phyloP scores from a whole-genome alignment of 352 stramenopile species.

The Phytophthora sp. region DNA sequence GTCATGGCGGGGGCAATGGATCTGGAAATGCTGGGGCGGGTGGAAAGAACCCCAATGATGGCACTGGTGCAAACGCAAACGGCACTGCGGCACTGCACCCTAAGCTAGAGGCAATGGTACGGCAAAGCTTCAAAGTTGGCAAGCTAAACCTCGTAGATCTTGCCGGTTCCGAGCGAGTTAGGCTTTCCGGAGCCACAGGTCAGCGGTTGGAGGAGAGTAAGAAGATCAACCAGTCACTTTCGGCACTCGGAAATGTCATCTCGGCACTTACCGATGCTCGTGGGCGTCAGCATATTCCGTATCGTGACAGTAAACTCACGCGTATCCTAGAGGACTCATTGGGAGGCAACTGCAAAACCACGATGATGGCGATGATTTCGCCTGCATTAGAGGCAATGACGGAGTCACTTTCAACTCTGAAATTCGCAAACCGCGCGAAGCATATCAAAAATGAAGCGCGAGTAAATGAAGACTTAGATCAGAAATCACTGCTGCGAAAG shows the following conservation, averaged over 20 bases:
- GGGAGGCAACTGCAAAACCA: conserved; percentile 95
- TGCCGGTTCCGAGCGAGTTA: conserved; percentile 90
- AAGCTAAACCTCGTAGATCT: conserved; percentile 95
- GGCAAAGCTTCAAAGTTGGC: conserved; percentile 94
- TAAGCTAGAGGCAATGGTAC: conserved; percentile 89
- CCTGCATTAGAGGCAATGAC: conserved; percentile 90
- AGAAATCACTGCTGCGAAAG: conserved; percentile 93
- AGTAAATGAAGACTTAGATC: conserved; percentile 94
- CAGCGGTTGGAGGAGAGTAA: conserved; percentile 91
- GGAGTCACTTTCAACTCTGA: conserved; percentile 93
- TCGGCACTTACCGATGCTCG: conserved; percentile 88
- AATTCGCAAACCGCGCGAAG: conserved; percentile 94
- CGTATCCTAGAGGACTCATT: conserved; percentile 90
- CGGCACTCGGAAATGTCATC: conserved; percentile 92
- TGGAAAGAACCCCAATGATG: conserved; percentile 10
- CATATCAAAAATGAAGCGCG: conserved; percentile 92
- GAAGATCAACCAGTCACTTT: conserved; percentile 94
- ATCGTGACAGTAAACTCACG: conserved; percentile 94
- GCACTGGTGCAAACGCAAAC: conserved; percentile 34
- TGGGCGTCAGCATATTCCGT: conserved; percentile 92
- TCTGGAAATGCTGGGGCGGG: conserved; percentile 10
- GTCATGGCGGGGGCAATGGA: conserved; percentile 36
- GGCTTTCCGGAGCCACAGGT: conserved; percentile 86
- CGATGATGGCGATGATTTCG: conserved; percentile 97
- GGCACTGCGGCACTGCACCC: conserved; percentile 52